Conservation (phyloP, 805 yeast genomes). For the Teunomyces lycoperdinae region DNA sequence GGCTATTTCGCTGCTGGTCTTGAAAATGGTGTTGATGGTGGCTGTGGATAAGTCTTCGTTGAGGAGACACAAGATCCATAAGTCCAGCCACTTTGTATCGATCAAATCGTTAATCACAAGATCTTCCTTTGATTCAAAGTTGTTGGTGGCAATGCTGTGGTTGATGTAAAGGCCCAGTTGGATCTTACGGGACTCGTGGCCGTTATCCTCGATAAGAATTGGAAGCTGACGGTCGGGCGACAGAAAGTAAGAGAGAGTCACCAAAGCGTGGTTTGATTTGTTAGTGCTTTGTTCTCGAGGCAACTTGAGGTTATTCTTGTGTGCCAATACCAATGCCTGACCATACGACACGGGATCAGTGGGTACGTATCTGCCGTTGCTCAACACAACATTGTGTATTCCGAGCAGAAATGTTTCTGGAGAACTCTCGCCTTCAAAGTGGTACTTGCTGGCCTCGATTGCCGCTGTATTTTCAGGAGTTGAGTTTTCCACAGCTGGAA, state of each 20-base stretch:
- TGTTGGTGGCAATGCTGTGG: slow-evolving; percentile 6
- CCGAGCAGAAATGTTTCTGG: slow-evolving; percentile 45
- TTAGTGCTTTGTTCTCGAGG: slow-evolving; percentile 15
- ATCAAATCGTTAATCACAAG: slow-evolving; percentile 27
- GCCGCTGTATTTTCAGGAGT: slow-evolving; percentile 11
- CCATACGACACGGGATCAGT: slow-evolving; percentile 59
- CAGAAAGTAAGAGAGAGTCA: slow-evolving; percentile 48
- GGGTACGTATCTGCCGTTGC: slow-evolving; percentile 37
- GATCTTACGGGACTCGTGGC: background rate
- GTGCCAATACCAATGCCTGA: slow-evolving; percentile 44
- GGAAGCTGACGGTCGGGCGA: slow-evolving; percentile 53
- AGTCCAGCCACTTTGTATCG: slow-evolving; percentile 49
- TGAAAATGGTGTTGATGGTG: slow-evolving; percentile 12
- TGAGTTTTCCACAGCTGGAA: slow-evolving; percentile 32
- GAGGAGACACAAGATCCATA: slow-evolving; percentile 40
- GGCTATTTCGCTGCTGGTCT: slow-evolving; percentile 8
- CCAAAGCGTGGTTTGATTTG: slow-evolving; percentile 22
- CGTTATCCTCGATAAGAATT: slow-evolving; percentile 45
- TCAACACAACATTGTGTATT: slow-evolving; percentile 44
- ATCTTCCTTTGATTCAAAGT: slow-evolving; percentile 6
- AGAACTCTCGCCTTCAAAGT: slow-evolving; percentile 8
- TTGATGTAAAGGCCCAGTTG: slow-evolving; percentile 4
- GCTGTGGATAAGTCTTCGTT: slow-evolving; percentile 13
- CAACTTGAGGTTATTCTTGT: slow-evolving; percentile 36
- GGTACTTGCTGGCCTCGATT: slow-evolving; percentile 9